phyloP scores from a whole-genome alignment of 1,139 yeast genomes.

The Blastobotrys niveus region DNA sequence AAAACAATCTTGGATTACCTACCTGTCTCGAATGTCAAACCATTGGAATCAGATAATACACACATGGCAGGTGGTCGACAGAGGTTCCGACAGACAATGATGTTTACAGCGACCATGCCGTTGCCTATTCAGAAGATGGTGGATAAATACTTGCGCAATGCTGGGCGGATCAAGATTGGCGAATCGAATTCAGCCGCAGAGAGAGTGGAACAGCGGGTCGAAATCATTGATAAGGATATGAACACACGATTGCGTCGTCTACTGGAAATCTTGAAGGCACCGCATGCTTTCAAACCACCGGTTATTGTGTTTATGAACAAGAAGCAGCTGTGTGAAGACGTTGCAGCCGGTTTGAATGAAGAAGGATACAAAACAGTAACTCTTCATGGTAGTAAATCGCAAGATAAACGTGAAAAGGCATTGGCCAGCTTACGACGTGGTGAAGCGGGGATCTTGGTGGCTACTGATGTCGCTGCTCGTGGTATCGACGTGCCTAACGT shows the following conservation, averaged over 20 bases:
- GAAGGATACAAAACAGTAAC: slow-evolving; percentile 50
- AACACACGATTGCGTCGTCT: slow-evolving; percentile 36
- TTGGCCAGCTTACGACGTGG: slow-evolving; percentile 59
- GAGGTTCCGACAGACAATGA: slow-evolving; percentile 52
- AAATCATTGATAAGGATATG: slow-evolving; percentile 42
- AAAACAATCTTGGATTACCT: slow-evolving; percentile 49
- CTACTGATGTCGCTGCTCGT: slow-evolving; percentile 95
- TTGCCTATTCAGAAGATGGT: slow-evolving; percentile 64
- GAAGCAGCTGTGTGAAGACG: slow-evolving; percentile 63
- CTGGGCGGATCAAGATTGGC: slow-evolving; percentile 64
- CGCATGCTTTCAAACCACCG: slow-evolving; percentile 40
- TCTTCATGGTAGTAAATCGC: slow-evolving; percentile 84
- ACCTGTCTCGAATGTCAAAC: slow-evolving; percentile 36
- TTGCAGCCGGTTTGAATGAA: slow-evolving; percentile 46
- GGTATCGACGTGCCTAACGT: slow-evolving; percentile 91
- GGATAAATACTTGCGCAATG: slow-evolving; percentile 49
- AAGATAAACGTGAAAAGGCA: slow-evolving; percentile 81
- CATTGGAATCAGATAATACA: slow-evolving; percentile 24
- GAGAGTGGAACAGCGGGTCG: slow-evolving; percentile 64
- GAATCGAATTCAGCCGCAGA: slow-evolving; percentile 54
- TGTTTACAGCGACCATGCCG: slow-evolving; percentile 95
- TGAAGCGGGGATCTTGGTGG: slow-evolving; percentile 61
- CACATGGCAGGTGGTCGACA: too few species aligned
- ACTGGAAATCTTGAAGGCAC: slow-evolving; percentile 32
- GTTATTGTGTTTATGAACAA: slow-evolving; percentile 78